A percentile compares a stretch with the other conserved stretches of the same genome.
These are phyloP conservation scores for Boletellus deceptivus DNA, from an alignment of 1,284 basidiomycete genomes.

Conservation along the genomic window DNA sequence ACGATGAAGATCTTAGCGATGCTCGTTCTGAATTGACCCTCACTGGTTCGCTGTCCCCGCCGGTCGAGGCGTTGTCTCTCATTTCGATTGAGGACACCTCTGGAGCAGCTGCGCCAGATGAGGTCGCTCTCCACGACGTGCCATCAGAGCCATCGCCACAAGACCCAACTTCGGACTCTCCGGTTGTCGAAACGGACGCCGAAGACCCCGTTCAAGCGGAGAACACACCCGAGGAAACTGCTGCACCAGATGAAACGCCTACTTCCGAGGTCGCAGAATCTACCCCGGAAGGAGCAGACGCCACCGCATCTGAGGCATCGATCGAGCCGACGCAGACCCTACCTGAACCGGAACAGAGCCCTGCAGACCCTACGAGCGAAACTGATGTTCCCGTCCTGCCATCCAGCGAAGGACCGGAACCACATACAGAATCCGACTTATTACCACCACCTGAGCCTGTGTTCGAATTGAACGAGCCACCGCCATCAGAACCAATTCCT, in stretches of 20 bases:
- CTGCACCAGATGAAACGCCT: slow-evolving; percentile 4
- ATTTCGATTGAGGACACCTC: slow-evolving; percentile 27
- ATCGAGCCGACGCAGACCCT: slow-evolving; percentile 5
- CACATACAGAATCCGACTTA: slow-evolving; percentile 10
- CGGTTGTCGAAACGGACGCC: slow-evolving; percentile 5
- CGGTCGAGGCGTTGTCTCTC: slow-evolving; percentile 29
- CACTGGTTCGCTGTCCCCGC: slow-evolving; percentile 26
- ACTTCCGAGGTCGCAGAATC: slow-evolving; percentile 7
- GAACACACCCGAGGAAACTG: slow-evolving; percentile 2
- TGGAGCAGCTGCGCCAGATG: neutral
- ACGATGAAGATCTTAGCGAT: slow-evolving; percentile 29
- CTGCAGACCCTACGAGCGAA: slow-evolving; percentile 3
- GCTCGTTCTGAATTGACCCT: slow-evolving; percentile 20
- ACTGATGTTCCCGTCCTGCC: slow-evolving; percentile 1
- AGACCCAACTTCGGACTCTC: slow-evolving; percentile 2
- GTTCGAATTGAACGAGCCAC: slow-evolving; percentile 32
- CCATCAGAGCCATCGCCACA: slow-evolving; percentile 1
- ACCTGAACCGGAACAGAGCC: slow-evolving; percentile 4
- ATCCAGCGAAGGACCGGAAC: slow-evolving; percentile 10
- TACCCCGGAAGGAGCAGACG: slow-evolving; percentile 4
- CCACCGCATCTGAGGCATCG: slow-evolving; percentile 2
- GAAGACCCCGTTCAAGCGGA: slow-evolving; percentile 9
- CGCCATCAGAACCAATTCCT: slow-evolving; percentile 31
- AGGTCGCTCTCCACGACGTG: neutral
- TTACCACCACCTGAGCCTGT: slow-evolving; percentile 5